phyloP scores from a whole-genome alignment of 1,284 basidiomycete genomes.

The Tranzscheliella williamsii region DNA sequence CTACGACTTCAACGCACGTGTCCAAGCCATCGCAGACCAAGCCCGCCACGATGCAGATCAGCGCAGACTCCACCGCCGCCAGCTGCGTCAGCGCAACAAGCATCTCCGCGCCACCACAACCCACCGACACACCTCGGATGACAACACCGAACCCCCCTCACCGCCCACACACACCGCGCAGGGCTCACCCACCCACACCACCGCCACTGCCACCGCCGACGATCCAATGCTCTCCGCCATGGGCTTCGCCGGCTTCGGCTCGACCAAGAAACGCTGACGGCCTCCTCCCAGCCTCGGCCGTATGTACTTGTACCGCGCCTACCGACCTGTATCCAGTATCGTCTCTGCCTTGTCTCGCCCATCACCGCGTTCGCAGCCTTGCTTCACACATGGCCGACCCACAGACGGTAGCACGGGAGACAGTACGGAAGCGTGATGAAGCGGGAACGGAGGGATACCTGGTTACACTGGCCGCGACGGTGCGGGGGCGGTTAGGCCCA shows the following conservation, averaged over 20 bases:
- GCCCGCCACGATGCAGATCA: conserved; percentile 67
- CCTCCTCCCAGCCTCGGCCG: too few species aligned
- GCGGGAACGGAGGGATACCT: too few species aligned
- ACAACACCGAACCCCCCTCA: neutral
- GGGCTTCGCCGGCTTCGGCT: conserved; percentile 90
- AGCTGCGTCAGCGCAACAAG: conserved; percentile 59
- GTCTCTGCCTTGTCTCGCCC: too few species aligned
- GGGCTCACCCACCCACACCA: conserved; percentile 62
- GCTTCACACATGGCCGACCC: too few species aligned
- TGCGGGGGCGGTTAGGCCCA: too few species aligned
- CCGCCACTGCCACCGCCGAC: conserved; percentile 49
- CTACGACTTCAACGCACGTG: conserved; percentile 87
- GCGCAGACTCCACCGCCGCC: conserved; percentile 74
- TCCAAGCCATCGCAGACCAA: conserved; percentile 77
- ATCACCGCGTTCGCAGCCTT: too few species aligned
- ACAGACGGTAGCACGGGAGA: too few species aligned
- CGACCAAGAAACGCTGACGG: conserved; percentile 66
- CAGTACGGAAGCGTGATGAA: too few species aligned
- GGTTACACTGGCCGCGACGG: too few species aligned
- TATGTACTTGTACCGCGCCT: too few species aligned
- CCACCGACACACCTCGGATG: neutral
- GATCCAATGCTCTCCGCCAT: conserved; percentile 78
- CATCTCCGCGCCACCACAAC: neutral
- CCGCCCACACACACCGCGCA: neutral
- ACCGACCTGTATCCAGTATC: too few species aligned